Conservation (phyloP, 306 rosid genomes). For the Glycine latifolia region DNA sequence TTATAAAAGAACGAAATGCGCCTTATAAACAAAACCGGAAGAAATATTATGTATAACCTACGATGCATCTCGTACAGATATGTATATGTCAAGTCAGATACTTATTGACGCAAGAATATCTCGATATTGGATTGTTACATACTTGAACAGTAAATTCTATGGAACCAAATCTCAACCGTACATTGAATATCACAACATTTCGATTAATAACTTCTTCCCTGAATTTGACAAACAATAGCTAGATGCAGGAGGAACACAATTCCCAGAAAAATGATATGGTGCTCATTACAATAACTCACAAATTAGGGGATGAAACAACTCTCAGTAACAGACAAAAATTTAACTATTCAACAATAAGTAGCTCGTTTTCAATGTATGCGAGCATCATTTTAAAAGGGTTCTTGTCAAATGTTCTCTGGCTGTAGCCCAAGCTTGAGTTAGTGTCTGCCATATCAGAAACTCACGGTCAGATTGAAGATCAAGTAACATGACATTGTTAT, state of each 20-base stretch:
- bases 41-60: no score
- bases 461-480: constrained; percentile 33
- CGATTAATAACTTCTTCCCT: constrained; percentile 6
- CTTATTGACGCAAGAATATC: no score
- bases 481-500: constrained; percentile 9
- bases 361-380: constrained; percentile 16
- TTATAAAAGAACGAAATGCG: no score
- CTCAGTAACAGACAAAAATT: constrained; percentile 19
- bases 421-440: constrained; percentile 91
- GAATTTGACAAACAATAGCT: constrained; percentile 29
- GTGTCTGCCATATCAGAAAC: constrained; percentile 63
- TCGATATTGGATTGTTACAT: no score
- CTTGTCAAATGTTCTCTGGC: constrained; percentile 87
- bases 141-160: no score
- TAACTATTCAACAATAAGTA: constrained; percentile 33
- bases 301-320: constrained; percentile 11
- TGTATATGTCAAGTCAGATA: no score
- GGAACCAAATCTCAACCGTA: background rate
- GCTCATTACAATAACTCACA: background rate
- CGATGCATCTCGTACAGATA: no score
- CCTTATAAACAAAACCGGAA: no score
- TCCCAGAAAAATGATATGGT: background rate
- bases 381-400: constrained; percentile 76
- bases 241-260: constrained; percentile 3
- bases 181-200: background rate